These are phyloP conservation scores for Coelastrella sp. DNA, from an alignment of 139 green algal genomes.

Conservation along the genomic window DNA sequence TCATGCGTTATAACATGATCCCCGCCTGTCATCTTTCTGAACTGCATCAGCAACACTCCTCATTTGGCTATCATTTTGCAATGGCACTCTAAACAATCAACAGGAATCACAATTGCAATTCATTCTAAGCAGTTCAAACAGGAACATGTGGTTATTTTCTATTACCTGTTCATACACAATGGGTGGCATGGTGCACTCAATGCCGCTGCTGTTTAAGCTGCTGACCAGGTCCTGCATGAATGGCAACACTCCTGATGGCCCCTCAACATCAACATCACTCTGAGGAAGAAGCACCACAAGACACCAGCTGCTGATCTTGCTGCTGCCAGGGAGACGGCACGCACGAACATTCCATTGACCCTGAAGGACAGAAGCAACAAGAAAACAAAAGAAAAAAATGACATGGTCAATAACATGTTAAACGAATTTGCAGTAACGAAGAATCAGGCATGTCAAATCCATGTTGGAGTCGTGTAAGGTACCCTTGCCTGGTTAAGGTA, in stretches of 20 bases:
- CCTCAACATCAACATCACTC: constrained; percentile 27
- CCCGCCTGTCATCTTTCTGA: no score
- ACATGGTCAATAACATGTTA: no score
- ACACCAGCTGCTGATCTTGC: constrained; percentile 58
- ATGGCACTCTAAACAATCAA: no score
- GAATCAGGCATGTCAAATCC: not conserved
- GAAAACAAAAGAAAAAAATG: not conserved
- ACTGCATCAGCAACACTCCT: no score
- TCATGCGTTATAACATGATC: no score
- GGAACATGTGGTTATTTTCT: not conserved
- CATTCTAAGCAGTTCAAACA: no score
- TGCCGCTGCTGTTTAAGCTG: not conserved
- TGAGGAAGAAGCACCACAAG: constrained; percentile 54
- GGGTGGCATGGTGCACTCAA: constrained; percentile 36
- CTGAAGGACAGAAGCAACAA: not conserved
- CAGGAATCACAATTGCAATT: no score
- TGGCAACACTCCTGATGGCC: constrained; percentile 1
- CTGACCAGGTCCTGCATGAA: constrained; percentile 24
- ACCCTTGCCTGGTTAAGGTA: no score
- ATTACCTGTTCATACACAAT: constrained; percentile 43
- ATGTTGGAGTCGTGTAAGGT: no score
- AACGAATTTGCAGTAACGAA: not conserved
- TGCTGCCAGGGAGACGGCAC: constrained; percentile 50
- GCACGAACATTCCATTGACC: constrained; percentile 56
- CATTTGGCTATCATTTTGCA: no score